Percentiles rank a stretch among this genome's conserved stretches.
Evolutionary conservation across 2,329 filamentous ascomycete species (phyloP).

Genomic region (Penicillium olsonii): DNA sequence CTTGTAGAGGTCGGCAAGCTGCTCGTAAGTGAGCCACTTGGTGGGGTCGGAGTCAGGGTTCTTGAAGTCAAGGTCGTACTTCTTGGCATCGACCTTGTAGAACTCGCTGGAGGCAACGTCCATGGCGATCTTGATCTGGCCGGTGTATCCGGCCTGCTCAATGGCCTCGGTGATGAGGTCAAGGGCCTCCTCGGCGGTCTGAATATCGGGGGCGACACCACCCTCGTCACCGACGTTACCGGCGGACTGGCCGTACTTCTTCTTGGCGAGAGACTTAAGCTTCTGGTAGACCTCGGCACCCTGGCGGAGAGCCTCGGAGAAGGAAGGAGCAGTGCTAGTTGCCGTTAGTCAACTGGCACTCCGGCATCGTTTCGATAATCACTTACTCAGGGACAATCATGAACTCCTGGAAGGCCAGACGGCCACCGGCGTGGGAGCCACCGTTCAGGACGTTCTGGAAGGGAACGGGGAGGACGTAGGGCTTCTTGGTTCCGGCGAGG

Average conservation of each 20-base stretch:
- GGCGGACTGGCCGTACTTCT: constrained; percentile 98
- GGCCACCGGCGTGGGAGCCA: constrained; percentile 95
- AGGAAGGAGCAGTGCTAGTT: constrained; percentile 74
- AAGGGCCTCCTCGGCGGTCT: constrained; percentile 93
- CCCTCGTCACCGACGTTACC: constrained; percentile 99
- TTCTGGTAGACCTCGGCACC: constrained; percentile 98
- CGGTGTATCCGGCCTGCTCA: constrained; percentile 91
- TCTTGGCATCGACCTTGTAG: constrained; percentile 97
- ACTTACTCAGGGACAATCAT: constrained; percentile 84
- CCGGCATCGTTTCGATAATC: background rate
- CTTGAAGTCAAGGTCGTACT: constrained; percentile 99
- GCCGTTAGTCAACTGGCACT: constrained; percentile 8
- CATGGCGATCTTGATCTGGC: constrained; percentile 97
- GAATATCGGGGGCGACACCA: constrained; percentile 98
- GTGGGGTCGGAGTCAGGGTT: constrained; percentile 93
- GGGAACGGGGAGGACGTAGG: constrained; percentile 83
- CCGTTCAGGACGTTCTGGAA: constrained; percentile 96
- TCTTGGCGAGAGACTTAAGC: constrained; percentile 95
- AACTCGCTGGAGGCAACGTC: constrained; percentile 99
- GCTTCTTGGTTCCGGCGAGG: constrained; percentile 86
- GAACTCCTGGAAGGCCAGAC: constrained; percentile 93
- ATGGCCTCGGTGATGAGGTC: constrained; percentile 95
- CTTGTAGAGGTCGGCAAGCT: constrained; percentile 91
- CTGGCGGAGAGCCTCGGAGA: constrained; percentile 94
- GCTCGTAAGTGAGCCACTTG: constrained; percentile 99